Percentiles rank a stretch among this genome's conserved stretches.
Evolutionary conservation across 805 yeast species (phyloP).

Genomic region (Teunomyces barrocoloradensis): DNA sequence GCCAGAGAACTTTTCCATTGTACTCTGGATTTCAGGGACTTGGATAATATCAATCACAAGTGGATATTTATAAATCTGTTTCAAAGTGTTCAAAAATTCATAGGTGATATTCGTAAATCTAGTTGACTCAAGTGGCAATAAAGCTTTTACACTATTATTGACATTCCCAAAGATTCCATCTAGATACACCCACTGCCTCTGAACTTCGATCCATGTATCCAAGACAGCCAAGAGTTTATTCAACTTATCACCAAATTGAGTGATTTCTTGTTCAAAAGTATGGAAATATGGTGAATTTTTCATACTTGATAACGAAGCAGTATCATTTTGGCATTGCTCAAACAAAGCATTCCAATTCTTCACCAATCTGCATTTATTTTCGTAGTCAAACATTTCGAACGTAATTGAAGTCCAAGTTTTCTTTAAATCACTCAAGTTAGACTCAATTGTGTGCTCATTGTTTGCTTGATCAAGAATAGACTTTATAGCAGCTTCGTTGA

Average conservation of each 20-base stretch:
- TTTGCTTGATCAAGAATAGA: conserved; percentile 60
- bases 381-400: conserved; percentile 55
- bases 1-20: conserved; percentile 51
- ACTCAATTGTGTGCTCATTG: conserved; percentile 67
- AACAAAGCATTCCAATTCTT: conserved; percentile 66
- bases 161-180: conserved; percentile 67
- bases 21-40: conserved; percentile 46
- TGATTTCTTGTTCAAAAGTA: conserved; percentile 57
- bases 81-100: conserved; percentile 56
- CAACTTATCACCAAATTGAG: conserved; percentile 56
- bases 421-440: conserved; percentile 49
- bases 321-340: conserved; percentile 56
- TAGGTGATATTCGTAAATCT: conserved; percentile 62
- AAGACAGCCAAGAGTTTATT: conserved; percentile 49
- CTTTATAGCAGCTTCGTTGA: conserved; percentile 47
- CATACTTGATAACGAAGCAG: conserved; percentile 67
- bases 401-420: conserved; percentile 53
- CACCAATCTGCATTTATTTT: conserved; percentile 52
- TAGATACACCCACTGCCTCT: conserved; percentile 83
- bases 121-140: conserved; percentile 67
- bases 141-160: conserved; percentile 53
- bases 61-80: conserved; percentile 46
- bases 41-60: conserved; percentile 54
- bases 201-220: conserved; percentile 79
- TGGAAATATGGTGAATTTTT: conserved; percentile 60